These are phyloP conservation scores for Monosporascus sp. DNA, from an alignment of 2,329 filamentous ascomycete genomes.

Conservation along the genomic window DNA sequence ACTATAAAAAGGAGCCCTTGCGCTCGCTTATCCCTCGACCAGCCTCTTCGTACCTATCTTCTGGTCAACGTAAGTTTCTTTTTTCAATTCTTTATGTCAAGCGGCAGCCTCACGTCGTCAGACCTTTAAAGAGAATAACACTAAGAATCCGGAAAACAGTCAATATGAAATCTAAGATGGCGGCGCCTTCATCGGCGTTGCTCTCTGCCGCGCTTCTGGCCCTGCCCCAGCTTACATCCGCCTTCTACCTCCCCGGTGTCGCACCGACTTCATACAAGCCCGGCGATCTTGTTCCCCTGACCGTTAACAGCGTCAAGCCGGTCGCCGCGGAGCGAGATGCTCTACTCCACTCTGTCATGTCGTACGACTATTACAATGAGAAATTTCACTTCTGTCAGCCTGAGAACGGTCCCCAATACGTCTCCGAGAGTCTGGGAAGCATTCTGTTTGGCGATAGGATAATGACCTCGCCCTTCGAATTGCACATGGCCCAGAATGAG, in stretches of 20 bases:
- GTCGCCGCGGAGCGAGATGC: slow-evolving; percentile 72
- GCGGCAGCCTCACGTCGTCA: neutral
- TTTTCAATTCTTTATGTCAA: no score
- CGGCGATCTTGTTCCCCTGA: slow-evolving; percentile 75
- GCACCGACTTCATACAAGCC: slow-evolving; percentile 86
- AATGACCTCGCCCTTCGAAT: slow-evolving; percentile 89
- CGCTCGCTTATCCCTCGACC: no score
- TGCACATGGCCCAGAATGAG: slow-evolving; percentile 83
- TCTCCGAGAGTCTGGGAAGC: slow-evolving; percentile 87
- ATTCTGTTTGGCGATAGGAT: slow-evolving; percentile 97
- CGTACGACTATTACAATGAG: slow-evolving; percentile 92
- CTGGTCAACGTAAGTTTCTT: no score
- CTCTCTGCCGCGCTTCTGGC: slow-evolving; percentile 46
- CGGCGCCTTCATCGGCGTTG: slow-evolving; percentile 43
- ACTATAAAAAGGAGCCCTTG: no score
- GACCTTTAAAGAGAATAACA: neutral
- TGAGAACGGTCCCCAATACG: slow-evolving; percentile 67
- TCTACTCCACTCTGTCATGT: slow-evolving; percentile 84
- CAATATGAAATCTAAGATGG: slow-evolving; percentile 42
- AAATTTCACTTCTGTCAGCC: slow-evolving; percentile 86
- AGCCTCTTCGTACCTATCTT: no score
- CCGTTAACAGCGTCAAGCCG: slow-evolving; percentile 90
- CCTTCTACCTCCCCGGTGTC: slow-evolving; percentile 95
- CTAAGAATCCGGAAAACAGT: neutral
- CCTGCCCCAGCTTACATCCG: slow-evolving; percentile 52